Percentiles rank a stretch among this genome's conserved stretches.
Conservation (phyloP, 495 filamentous ascomycete genomes). For the Evernia prunastri region DNA sequence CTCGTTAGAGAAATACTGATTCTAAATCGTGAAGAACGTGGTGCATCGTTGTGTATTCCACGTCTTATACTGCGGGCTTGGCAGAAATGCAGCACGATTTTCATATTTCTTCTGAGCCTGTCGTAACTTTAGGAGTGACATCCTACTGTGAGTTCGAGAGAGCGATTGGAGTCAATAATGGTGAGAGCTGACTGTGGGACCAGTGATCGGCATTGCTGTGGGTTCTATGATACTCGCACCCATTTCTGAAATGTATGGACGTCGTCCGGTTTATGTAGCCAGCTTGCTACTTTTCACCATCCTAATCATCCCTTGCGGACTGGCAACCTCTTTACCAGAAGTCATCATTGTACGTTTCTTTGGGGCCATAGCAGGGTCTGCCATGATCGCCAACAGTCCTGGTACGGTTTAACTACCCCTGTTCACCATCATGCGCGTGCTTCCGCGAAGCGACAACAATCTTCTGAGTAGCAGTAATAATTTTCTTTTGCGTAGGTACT, state of each 20-base stretch:
- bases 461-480: too few relatives aligned
- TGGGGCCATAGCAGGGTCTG: constrained; percentile 68
- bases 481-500: too few relatives aligned
- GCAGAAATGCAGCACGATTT: constrained; percentile 64
- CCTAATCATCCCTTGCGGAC: constrained; percentile 63
- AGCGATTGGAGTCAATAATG: constrained; percentile 21
- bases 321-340: constrained; percentile 56
- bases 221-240: constrained; percentile 72
- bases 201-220: constrained; percentile 52
- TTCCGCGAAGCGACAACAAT: too few relatives aligned
- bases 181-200: background rate
- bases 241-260: constrained; percentile 70
- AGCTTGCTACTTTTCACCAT: constrained; percentile 57
- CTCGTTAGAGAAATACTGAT: constrained; percentile 1
- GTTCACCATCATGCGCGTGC: too few relatives aligned
- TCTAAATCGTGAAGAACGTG: constrained; percentile 11
- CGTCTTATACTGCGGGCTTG: constrained; percentile 68
- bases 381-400: constrained; percentile 74
- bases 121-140: constrained; percentile 70
- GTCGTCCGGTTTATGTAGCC: constrained; percentile 63
- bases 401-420: too few relatives aligned
- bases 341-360: constrained; percentile 69
- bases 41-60: constrained; percentile 69
- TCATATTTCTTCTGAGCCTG: constrained; percentile 43
- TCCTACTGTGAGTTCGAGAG: constrained; percentile 50